Percentiles rank a stretch among this genome's conserved stretches.
Conservation (phyloP, 2,329 filamentous ascomycete genomes). For the Cadophora sp. region DNA sequence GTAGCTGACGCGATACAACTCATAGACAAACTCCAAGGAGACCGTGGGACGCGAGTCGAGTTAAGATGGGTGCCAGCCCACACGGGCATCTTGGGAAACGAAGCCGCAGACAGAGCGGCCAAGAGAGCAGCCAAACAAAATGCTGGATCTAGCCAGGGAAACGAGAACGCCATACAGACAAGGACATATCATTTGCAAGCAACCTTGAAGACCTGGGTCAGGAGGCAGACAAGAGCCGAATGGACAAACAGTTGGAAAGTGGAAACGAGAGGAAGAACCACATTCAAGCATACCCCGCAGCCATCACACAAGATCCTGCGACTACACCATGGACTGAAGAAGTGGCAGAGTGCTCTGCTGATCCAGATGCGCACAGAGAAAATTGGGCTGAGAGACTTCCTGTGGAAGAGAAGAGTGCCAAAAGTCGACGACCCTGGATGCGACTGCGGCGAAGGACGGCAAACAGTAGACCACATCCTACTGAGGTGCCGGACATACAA, state of each 20-base stretch:
- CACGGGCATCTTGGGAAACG: too few relatives aligned
- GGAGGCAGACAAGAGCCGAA: slow-evolving; percentile 2
- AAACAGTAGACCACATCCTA: background rate
- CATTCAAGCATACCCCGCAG: slow-evolving; percentile 9
- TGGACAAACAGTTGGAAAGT: slow-evolving; percentile 6
- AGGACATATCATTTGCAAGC: slow-evolving; percentile 4
- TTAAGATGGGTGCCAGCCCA: slow-evolving; percentile 7
- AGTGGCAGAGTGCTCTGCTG: slow-evolving; percentile 1
- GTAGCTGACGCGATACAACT: slow-evolving; percentile 17
- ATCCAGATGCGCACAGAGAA: slow-evolving; percentile 6
- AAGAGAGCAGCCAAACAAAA: too few relatives aligned
- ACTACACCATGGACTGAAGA: slow-evolving; percentile 9
- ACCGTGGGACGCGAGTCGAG: slow-evolving; percentile 20
- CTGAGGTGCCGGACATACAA: slow-evolving; percentile 3
- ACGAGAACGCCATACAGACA: slow-evolving; percentile 7
- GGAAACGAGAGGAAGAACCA: slow-evolving; percentile 7
- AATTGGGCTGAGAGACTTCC: slow-evolving; percentile 5
- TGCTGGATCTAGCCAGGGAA: slow-evolving; percentile 4
- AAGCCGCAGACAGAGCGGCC: too few relatives aligned
- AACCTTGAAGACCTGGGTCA: slow-evolving; percentile 5
- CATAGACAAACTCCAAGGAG: slow-evolving; percentile 16
- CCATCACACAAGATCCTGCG: slow-evolving; percentile 14
- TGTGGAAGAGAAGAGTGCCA: too few relatives aligned
- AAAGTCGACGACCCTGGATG: background rate
- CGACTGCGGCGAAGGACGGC: background rate